Conservation (phyloP, 345 rosid genomes). For the Acer negundo region DNA sequence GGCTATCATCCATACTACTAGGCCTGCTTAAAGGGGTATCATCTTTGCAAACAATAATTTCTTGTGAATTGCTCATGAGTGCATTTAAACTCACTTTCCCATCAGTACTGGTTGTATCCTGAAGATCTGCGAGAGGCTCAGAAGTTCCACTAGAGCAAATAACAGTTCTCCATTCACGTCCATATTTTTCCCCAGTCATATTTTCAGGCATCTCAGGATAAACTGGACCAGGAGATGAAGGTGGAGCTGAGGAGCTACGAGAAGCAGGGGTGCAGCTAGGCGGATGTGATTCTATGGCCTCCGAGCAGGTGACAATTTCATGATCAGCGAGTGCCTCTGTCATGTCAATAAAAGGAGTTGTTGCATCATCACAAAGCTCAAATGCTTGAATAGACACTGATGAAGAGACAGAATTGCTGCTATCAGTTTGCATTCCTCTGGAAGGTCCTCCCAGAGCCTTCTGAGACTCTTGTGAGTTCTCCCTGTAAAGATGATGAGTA, state of each 20-base stretch:
- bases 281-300: constrained; percentile 39
- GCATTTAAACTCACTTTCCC: constrained; percentile 30
- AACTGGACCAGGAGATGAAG: neutral
- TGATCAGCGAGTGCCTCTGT: constrained; percentile 40
- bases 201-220: constrained; percentile 32
- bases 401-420: constrained; percentile 78
- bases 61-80: constrained; percentile 38
- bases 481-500: constrained; percentile 33
- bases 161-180: constrained; percentile 32
- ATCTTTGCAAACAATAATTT: constrained; percentile 25
- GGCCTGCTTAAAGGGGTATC: constrained; percentile 40
- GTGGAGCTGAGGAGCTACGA: neutral
- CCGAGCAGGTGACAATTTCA: constrained; percentile 34
- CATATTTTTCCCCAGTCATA: constrained; percentile 32
- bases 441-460: constrained; percentile 43
- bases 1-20: constrained; percentile 25
- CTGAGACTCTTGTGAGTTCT: constrained; percentile 39
- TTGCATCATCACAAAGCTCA: constrained; percentile 81
- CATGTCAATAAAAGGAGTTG: constrained; percentile 62
- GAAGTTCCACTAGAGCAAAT: constrained; percentile 38
- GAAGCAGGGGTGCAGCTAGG: constrained; percentile 36
- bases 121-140: constrained; percentile 33
- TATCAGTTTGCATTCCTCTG: constrained; percentile 63
- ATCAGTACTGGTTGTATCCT: constrained; percentile 21
- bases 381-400: constrained; percentile 74